phyloP scores from a whole-genome alignment of 2,329 filamentous ascomycete species.

The Neospermospora avenae region DNA sequence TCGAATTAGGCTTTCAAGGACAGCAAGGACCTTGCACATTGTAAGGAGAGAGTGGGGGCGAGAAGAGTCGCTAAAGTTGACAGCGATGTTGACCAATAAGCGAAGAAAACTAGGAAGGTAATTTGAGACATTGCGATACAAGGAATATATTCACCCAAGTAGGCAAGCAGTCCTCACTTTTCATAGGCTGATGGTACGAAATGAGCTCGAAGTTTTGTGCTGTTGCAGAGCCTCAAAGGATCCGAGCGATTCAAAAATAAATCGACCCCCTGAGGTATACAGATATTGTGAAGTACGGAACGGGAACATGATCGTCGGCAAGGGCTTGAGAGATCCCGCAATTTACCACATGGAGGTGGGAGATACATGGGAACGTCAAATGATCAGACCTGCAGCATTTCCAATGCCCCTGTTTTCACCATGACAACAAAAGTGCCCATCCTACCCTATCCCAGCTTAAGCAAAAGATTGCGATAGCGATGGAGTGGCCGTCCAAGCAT shows the following conservation, averaged over 20 bases:
- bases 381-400: not conserved
- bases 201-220: not conserved
- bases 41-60: not conserved
- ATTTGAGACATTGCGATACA: not conserved
- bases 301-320: constrained; percentile 3
- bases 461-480: not conserved
- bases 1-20: too few relatives aligned
- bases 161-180: not conserved
- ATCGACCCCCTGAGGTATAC: constrained; percentile 8
- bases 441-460: not conserved
- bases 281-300: constrained; percentile 17
- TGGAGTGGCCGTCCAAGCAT: not conserved
- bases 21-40: not conserved
- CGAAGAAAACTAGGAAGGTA: not conserved
- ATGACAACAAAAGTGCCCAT: not conserved
- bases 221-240: constrained; percentile 1
- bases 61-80: not conserved
- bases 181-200: constrained; percentile 1
- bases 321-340: not conserved
- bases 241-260: constrained; percentile 7
- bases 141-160: not conserved
- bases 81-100: not conserved
- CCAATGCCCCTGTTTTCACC: not conserved
- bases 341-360: not conserved
- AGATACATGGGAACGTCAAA: not conserved